These are phyloP conservation scores for Emericellopsis cladophorae DNA, from an alignment of 2,329 filamentous ascomycete species.

Conservation along the genomic window DNA sequence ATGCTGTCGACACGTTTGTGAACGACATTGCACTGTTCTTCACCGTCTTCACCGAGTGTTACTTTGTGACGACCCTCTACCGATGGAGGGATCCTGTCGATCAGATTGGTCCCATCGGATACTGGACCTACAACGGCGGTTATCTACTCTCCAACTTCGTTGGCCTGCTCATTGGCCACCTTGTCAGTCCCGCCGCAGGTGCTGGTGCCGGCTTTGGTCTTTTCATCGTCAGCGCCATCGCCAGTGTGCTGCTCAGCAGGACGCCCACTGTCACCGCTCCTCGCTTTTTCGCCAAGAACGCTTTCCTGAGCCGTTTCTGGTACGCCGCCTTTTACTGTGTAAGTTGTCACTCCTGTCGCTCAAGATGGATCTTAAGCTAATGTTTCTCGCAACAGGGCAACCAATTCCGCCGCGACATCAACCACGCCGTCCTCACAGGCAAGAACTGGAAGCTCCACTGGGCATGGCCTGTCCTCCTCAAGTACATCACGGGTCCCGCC, in stretches of 20 bases:
- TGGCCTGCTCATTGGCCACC: slow-evolving; percentile 36
- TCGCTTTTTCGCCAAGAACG: slow-evolving; percentile 20
- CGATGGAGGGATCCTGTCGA: slow-evolving; percentile 33
- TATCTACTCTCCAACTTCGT: slow-evolving; percentile 40
- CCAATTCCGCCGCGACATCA: slow-evolving; percentile 37
- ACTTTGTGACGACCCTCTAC: slow-evolving; percentile 38
- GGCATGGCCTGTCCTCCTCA: slow-evolving; percentile 30
- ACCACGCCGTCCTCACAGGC: slow-evolving; percentile 28
- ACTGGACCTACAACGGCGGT: slow-evolving; percentile 32
- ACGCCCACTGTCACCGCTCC: slow-evolving; percentile 27
- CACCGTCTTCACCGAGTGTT: slow-evolving; percentile 38
- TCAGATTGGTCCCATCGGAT: slow-evolving; percentile 28
- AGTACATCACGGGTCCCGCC: slow-evolving; percentile 29
- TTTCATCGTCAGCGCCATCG: slow-evolving; percentile 27
- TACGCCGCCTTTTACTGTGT: slow-evolving; percentile 39
- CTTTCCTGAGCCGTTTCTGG: slow-evolving; percentile 28
- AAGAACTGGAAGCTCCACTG: slow-evolving; percentile 38
- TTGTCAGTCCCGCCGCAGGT: slow-evolving; percentile 27
- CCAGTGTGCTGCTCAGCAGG: slow-evolving; percentile 24
- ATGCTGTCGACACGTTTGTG: slow-evolving; percentile 41
- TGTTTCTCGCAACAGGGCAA: slow-evolving; percentile 26
- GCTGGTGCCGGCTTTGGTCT: slow-evolving; percentile 39
- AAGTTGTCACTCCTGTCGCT: slow-evolving; percentile 9
- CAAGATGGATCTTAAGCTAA: neutral
- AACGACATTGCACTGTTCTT: slow-evolving; percentile 42